Conservation (phyloP, 2,329 filamentous ascomycete genomes). For the Fusarium caatingaense region DNA sequence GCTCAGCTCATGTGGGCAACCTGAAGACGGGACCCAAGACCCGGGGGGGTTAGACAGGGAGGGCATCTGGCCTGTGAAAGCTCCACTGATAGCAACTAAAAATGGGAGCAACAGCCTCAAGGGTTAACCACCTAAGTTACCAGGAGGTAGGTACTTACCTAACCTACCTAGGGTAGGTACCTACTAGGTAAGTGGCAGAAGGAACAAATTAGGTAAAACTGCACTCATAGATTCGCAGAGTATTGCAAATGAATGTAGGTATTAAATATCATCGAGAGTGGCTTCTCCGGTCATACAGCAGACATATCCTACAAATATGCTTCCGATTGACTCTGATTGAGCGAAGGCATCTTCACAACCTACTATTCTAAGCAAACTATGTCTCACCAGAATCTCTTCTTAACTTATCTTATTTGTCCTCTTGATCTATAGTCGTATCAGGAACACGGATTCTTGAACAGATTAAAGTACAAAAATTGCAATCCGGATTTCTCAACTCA, state of each 20-base stretch:
- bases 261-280: background rate
- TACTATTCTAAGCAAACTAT: background rate
- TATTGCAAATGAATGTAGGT: background rate
- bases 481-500: background rate
- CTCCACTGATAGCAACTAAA: conserved; percentile 20
- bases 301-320: background rate
- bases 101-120: conserved; percentile 1
- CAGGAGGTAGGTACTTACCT: no score
- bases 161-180: background rate
- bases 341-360: background rate
- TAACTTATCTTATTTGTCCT: no score
- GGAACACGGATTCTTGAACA: background rate
- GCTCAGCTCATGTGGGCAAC: conserved; percentile 23
- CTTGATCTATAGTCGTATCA: background rate
- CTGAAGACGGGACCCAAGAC: background rate
- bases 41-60: conserved; percentile 4
- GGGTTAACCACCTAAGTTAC: background rate
- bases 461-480: background rate
- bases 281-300: background rate
- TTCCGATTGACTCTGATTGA: background rate
- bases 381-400: background rate
- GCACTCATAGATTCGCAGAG: background rate
- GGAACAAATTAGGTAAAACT: background rate
- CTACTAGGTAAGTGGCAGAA: background rate
- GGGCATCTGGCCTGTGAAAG: conserved; percentile 7